phyloP scores from a whole-genome alignment of 2,329 filamentous ascomycete species.

The Neurospora crassa region DNA sequence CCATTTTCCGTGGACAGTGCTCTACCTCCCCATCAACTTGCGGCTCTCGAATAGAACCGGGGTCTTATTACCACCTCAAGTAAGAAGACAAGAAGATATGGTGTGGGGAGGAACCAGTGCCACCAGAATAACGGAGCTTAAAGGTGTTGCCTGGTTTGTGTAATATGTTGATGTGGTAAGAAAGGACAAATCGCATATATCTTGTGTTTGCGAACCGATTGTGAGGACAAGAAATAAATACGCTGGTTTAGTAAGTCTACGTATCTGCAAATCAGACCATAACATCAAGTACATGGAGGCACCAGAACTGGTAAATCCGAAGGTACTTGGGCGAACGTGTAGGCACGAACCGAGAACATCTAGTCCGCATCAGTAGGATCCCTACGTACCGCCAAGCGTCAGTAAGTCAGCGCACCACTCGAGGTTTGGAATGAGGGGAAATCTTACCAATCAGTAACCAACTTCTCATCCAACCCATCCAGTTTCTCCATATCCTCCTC shows the following conservation, averaged over 20 bases:
- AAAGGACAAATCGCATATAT: not conserved
- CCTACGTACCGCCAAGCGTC: constrained; percentile 4
- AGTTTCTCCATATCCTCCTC: constrained; percentile 52
- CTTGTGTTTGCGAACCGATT: not conserved
- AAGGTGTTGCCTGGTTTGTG: not conserved
- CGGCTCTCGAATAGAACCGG: not conserved
- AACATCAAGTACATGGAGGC: not conserved
- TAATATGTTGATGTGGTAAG: not conserved
- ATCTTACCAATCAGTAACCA: constrained; percentile 58
- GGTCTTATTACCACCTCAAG: not conserved
- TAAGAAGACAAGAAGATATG: not conserved
- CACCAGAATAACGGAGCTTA: not conserved
- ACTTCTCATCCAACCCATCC: constrained; percentile 59
- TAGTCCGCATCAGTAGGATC: constrained; percentile 14
- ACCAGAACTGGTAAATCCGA: not conserved
- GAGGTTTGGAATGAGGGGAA: not conserved
- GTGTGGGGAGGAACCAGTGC: not conserved
- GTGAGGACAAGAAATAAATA: not conserved
- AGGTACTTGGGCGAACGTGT: not conserved
- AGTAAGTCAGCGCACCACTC: not conserved
- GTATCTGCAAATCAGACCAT: not conserved
- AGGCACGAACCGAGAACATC: not conserved
- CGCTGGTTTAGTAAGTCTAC: not conserved
- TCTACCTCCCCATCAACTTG: not conserved
- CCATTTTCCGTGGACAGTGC: not conserved